Base-by-base conservation (phyloP, 169 alveolate species). In the Plasmodium blacklocki region DNA sequence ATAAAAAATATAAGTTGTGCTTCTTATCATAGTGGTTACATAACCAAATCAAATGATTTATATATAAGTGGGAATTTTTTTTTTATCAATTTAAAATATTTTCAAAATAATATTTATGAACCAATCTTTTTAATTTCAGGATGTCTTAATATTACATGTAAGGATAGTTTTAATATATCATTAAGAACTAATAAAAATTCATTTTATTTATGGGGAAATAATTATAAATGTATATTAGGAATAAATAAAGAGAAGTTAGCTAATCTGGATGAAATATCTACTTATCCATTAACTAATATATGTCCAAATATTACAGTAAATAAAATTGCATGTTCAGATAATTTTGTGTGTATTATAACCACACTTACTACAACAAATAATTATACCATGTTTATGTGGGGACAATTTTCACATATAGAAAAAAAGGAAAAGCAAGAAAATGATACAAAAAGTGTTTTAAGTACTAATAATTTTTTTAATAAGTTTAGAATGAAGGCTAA, bases 41-140 rank as follows among this genome's bases (percentile, higher is more conserved):
- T 86, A 23, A 23, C 88, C 50, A 73, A 59, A 59, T 49, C 54
- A 19, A 73, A 66, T 63, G 88, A 86, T 62, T 74, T 86, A 64
- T 86, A 86, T 67, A 86, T 86, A 15, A 72, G 92, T 86, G 88
- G 96, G 85, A 58, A 94, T 88, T 32, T 93, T 68, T 56, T 88
- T 91, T 50, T 73, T 49, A 62, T 94, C 47, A 54, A 60, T 50
- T 73, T 91, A 88, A 68, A 94, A 76, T 88, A 94, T 74, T 74
- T 64, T 75, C 15, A 92, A 78, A 49, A 92, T 26, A 62, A 92
- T 93, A 23, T 94, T 58, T 59, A 85, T 80, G 73, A 64, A 21
- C 75, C 96, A 74, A 29, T 54, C 47, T 45, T 75, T 74, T 78
- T 94, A 94, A 85, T 94, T 80, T 66, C 89, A 59, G 85, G 63